Evolutionary conservation across 768 basidiomycete species (phyloP).

Genomic region (Serendipita vermifera): DNA sequence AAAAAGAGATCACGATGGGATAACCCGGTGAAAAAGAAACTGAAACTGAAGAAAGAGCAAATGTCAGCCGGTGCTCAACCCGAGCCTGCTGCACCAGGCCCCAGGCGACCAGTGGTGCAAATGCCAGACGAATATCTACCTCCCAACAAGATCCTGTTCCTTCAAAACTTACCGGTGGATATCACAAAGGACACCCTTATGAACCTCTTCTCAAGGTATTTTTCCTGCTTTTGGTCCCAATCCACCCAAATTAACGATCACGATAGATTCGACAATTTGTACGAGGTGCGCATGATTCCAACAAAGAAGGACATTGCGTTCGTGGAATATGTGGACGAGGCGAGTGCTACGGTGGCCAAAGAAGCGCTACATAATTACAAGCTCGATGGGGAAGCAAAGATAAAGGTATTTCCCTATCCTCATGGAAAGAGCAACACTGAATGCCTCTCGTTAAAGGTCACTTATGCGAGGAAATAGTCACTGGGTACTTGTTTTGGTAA

Average conservation of each 20-base stretch:
- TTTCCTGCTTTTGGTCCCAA: constrained; percentile 16
- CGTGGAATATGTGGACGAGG: constrained; percentile 94
- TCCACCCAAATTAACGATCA: background rate
- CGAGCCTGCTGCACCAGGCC: constrained; percentile 44
- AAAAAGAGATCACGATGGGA: constrained; percentile 79
- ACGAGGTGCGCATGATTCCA: constrained; percentile 98
- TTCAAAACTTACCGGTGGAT: constrained; percentile 89
- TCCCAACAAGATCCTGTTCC: constrained; percentile 96
- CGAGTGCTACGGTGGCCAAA: constrained; percentile 78
- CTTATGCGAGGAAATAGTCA: constrained; percentile 61
- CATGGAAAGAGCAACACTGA: background rate
- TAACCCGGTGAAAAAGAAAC: constrained; percentile 83
- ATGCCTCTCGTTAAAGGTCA: constrained; percentile 35
- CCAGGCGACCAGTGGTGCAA: constrained; percentile 75
- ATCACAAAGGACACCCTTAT: constrained; percentile 89
- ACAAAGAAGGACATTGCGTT: constrained; percentile 97
- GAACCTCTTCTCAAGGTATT: constrained; percentile 81
- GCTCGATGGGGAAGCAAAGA: constrained; percentile 94
- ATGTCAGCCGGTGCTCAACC: constrained; percentile 51
- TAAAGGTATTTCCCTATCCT: constrained; percentile 53
- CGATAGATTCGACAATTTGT: constrained; percentile 75
- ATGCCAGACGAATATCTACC: constrained; percentile 99
- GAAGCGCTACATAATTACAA: constrained; percentile 97
- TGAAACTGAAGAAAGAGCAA: constrained; percentile 66
- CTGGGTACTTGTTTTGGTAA: background rate